Percentiles rank a stretch among this genome's conserved stretches.
Conservation (phyloP, 2,329 filamentous ascomycete genomes). For the Aspergillus sp. region DNA sequence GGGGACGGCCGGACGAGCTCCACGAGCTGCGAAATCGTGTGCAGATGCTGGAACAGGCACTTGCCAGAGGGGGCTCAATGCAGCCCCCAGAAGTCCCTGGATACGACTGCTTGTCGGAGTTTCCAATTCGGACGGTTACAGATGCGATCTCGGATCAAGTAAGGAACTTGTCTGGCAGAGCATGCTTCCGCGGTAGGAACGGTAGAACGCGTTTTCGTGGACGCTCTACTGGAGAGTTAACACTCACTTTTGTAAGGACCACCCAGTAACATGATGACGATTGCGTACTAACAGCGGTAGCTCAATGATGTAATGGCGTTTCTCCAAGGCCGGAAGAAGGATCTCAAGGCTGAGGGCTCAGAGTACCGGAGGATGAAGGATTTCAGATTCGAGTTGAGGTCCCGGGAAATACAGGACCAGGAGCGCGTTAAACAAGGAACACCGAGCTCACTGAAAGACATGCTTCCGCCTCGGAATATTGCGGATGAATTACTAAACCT, state of each 20-base stretch:
- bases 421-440: conserved; percentile 31
- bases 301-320: conserved; percentile 30
- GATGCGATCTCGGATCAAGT: conserved; percentile 28
- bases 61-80: conserved; percentile 21
- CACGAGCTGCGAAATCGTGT: conserved; percentile 30
- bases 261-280: not conserved
- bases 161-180: conserved; percentile 24
- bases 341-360: conserved; percentile 19
- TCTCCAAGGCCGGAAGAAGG: conserved; percentile 21
- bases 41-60: conserved; percentile 26
- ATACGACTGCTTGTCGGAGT: conserved; percentile 16
- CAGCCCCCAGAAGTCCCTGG: conserved; percentile 28
- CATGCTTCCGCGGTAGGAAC: conserved; percentile 32
- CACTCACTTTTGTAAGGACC: conserved; percentile 31
- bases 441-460: conserved; percentile 29
- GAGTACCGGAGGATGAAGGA: conserved; percentile 28
- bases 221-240: conserved; percentile 30
- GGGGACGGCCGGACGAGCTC: conserved; percentile 26
- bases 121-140: conserved; percentile 8
- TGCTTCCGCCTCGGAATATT: conserved; percentile 47
- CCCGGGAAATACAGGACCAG: conserved; percentile 28
- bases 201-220: conserved; percentile 31
- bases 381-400: conserved; percentile 30
- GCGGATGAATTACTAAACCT: conserved; percentile 53
- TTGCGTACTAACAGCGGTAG: conserved; percentile 17